Evolutionary conservation across 805 yeast species (phyloP).

Genomic region (Lachancea nothofagi): DNA sequence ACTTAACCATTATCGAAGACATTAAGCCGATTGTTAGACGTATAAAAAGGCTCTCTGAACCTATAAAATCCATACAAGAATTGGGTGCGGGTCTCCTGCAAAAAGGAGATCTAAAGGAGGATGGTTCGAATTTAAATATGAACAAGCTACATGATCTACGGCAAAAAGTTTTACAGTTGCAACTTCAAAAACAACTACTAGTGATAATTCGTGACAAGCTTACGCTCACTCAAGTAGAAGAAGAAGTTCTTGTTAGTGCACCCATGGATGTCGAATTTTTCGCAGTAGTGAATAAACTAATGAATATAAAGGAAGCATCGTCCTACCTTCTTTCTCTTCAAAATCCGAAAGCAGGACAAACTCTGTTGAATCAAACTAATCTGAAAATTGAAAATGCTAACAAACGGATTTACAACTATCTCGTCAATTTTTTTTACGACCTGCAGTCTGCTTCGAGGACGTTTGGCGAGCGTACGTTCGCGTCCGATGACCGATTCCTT

Average conservation of each 20-base stretch:
- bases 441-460: conserved; percentile 22
- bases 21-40: conserved; percentile 42
- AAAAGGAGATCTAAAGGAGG: conserved; percentile 15
- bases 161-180: conserved; percentile 15
- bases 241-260: conserved; percentile 46
- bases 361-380: conserved; percentile 56
- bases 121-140: conserved; percentile 26
- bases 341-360: conserved; percentile 58
- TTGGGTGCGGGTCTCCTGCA: conserved; percentile 15
- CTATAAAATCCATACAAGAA: conserved; percentile 21
- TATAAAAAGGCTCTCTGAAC: conserved; percentile 31
- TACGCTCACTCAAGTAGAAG: conserved; percentile 67
- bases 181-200: conserved; percentile 48
- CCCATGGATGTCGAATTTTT: conserved; percentile 51
- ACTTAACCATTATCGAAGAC: conserved; percentile 43
- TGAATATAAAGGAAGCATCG: conserved; percentile 59
- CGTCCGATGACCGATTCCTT: conserved; percentile 13
- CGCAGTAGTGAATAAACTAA: conserved; percentile 51
- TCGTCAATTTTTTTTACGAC: conserved; percentile 32
- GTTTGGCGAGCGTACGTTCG: conserved; percentile 14
- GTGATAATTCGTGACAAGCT: conserved; percentile 53
- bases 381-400: conserved; percentile 47
- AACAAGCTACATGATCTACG: conserved; percentile 16
- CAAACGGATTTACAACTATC: conserved; percentile 45
- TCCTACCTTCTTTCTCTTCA: conserved; percentile 65